Evolutionary conservation across 257 asterid species (phyloP).

Genomic region (Verbena officinalis): DNA sequence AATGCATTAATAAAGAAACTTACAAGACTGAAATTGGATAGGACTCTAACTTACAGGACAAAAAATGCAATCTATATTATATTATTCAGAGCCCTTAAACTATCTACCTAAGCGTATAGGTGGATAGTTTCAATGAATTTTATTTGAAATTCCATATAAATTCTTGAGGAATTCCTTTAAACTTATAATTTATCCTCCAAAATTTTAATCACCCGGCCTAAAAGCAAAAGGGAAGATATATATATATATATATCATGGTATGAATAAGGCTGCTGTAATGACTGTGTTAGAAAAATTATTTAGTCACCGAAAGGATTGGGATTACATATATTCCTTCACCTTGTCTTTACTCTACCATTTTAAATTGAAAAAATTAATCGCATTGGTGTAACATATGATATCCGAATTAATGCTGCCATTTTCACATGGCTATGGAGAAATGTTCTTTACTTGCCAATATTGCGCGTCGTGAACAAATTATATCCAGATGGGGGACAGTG

Average conservation of each 20-base stretch:
- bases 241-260: neutral
- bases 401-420: neutral
- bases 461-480: too few relatives aligned
- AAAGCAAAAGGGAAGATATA: conserved; percentile 28
- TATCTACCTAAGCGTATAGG: too few relatives aligned
- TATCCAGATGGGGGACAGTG: neutral
- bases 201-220: neutral
- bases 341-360: neutral
- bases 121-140: too few relatives aligned
- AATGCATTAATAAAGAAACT: too few relatives aligned
- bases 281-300: too few relatives aligned
- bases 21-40: too few relatives aligned
- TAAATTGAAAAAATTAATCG: neutral
- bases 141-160: too few relatives aligned
- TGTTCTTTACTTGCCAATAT: neutral
- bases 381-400: neutral
- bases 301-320: neutral
- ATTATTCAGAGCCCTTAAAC: too few relatives aligned
- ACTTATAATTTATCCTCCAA: too few relatives aligned
- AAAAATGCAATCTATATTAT: too few relatives aligned
- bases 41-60: too few relatives aligned
- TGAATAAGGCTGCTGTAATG: conserved; percentile 29
- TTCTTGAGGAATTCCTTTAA: too few relatives aligned
- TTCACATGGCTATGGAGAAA: neutral
- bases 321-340: conserved; percentile 10